A percentile compares a stretch with the other conserved stretches of the same genome.
phyloP scores from a whole-genome alignment of 768 basidiomycete species.

The Obba rivulosa region DNA sequence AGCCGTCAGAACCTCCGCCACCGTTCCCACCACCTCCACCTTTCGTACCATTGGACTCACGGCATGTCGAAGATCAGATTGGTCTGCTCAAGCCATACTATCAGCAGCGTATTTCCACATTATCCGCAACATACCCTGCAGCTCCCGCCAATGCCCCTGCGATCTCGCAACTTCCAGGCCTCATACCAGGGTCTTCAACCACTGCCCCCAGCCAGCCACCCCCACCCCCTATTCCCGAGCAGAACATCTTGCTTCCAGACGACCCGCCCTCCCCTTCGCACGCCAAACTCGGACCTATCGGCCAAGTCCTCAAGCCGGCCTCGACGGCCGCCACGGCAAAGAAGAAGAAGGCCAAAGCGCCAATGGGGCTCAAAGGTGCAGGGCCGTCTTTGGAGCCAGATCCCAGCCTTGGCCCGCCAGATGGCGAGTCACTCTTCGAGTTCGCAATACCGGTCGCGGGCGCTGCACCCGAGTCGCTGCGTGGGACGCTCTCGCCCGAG shows the following conservation, averaged over 20 bases:
- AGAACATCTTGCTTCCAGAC: conserved; percentile 46
- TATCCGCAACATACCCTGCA: conserved; percentile 26
- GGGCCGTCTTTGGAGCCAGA: conserved; percentile 1
- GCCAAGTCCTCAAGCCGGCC: conserved; percentile 60
- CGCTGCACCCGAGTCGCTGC: conserved; percentile 2
- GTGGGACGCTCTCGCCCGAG: conserved; percentile 8
- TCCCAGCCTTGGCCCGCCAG: neutral
- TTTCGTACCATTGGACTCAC: conserved; percentile 65
- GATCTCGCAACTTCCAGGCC: conserved; percentile 11
- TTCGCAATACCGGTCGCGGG: neutral
- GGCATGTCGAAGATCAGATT: conserved; percentile 72
- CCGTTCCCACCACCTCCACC: conserved; percentile 84
- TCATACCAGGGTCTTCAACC: neutral
- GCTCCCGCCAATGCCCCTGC: conserved; percentile 12
- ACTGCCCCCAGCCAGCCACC: conserved; percentile 16
- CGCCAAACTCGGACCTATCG: conserved; percentile 73
- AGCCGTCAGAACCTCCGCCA: conserved; percentile 68
- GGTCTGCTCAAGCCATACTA: conserved; percentile 81
- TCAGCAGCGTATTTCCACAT: conserved; percentile 44
- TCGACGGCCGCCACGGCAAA: conserved; percentile 34
- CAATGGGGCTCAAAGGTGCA: conserved; percentile 1
- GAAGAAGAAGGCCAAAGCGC: conserved; percentile 51
- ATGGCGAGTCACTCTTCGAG: conserved; percentile 1
- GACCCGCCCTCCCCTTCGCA: conserved; percentile 55
- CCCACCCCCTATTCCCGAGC: conserved; percentile 15